Conservation (phyloP, 202 grass and related monocot genomes). For the Panicum virgatum region DNA sequence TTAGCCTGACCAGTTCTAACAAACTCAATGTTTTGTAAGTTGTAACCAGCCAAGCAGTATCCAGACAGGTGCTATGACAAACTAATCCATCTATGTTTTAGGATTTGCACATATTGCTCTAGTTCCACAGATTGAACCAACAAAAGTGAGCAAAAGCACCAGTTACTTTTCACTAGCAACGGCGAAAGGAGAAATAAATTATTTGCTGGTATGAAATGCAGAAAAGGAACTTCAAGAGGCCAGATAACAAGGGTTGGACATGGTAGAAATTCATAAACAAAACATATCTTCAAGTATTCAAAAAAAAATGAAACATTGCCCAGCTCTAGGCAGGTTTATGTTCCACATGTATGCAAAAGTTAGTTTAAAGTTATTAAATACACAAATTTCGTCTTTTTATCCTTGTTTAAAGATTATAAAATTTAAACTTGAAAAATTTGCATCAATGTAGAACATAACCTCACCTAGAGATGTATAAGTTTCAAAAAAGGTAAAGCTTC, state of each 20-base stretch:
- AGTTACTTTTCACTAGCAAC: neutral
- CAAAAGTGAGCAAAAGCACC: neutral
- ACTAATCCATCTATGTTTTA: neutral
- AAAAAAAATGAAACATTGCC: neutral
- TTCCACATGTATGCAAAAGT: neutral
- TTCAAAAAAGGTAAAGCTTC: neutral
- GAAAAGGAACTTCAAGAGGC: neutral
- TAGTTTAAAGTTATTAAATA: neutral
- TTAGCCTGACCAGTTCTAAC: conserved; percentile 3
- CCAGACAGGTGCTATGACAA: neutral
- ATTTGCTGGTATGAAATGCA: neutral
- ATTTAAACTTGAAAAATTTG: neutral
- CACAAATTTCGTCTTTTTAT: neutral
- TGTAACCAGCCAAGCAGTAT: neutral
- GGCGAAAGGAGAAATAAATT: neutral
- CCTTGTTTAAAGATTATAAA: neutral
- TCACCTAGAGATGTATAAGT: neutral
- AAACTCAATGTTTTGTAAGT: neutral
- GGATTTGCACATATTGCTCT: neutral
- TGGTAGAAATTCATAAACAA: neutral
- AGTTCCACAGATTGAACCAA: neutral
- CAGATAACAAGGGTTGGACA: neutral
- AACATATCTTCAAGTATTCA: neutral
- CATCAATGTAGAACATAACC: neutral
- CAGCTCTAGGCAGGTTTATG: neutral